Base-by-base conservation (phyloP, 1,139 yeast species). In the Geotrichum europaeum region DNA sequence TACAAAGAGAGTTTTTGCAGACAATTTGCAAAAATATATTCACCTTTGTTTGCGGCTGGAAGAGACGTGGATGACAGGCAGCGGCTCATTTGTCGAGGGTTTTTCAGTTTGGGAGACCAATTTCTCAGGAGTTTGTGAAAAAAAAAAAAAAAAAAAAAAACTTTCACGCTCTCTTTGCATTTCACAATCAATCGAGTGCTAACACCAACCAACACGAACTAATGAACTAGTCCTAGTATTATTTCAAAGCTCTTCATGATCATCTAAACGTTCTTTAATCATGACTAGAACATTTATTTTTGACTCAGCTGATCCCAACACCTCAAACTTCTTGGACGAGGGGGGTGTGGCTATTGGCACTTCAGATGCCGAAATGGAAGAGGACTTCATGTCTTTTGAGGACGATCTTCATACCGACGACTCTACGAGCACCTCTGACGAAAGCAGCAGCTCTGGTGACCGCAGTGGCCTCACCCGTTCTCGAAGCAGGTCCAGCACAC, bases 301-400 rank as follows among this genome's bases (percentile, higher is more conserved):
- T 45, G 64, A 62, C 24, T 63, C 65, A n/a, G 63, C 60, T 7
- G 64, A 63, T 25, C 62, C 63, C 1, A 59, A 62, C 32, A 53
- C 52, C 43, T 60, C 59, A 40, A 55, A 55, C 20, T 40, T 59
- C 25, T 56, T 57, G 2, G 60, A 62, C 36, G 62, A 61, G 6
- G 58, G 55, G 18, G 60, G 53, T 24, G 57, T 50, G 13, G 30
- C 60, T 45, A 45, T 53, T 20, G 50, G 49, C n/a, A 47, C 53
- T 10, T 36, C 55, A 3, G 55, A 56, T 4, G 60, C 56, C 49
- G 57, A 52, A 25, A 22, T 55, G 25, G 59, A 58, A 20, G 45
- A 56, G 43, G 50, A 51, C 28, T 49, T 55, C 40, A 5, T 57
- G 32, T 28, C 52, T 45, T 50, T 59, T 55, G 52, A 59, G 36